Base-by-base conservation (phyloP, 164 flowering plant genomes). In the Macadamia tetraphylla region DNA sequence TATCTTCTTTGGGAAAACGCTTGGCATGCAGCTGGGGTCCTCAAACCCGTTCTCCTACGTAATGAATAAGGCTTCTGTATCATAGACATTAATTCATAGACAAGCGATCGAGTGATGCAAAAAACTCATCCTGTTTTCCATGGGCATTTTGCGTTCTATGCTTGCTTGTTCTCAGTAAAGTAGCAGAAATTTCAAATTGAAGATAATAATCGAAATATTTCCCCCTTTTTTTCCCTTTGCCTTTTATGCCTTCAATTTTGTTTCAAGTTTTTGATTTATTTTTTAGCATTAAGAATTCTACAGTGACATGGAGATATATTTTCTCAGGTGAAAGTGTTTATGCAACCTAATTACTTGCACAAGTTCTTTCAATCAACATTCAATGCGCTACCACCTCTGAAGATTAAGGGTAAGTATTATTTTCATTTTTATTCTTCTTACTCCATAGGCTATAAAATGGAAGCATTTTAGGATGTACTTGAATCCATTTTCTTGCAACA, bases 331-430 rank as follows among this genome's bases (percentile, higher is more conserved):
- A 92, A 86, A 73, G 98, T 94, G 55, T 94, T 94, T 70, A 74
- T 23, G 70, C 91, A 94, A 74, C 95, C 95, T 40, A 75, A 90
- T 71, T 94, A 94, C 81, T 71, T 92, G 83, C 71, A 90, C 6
- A 94, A 94, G 67, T 94, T 94, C 82, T 97, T 94, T 73, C 99
- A 94, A 71, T 71, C 98, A 60, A 84, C 99, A 40, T 89, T 94
- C 78, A 79, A 88, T 77, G 98, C 98, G 31, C 96, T 92, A 59
- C 64, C 91, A 48, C 79, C 82, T 63, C 88, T 85, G 9, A 85
- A 87, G 77, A 90, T 94, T 61, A 88, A 80, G 82, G 99, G 98
- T 90, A 70, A 18, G 68, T 29, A 8, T 32, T 10, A 43, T 12
- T 1, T 18, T 42, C 9, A 30, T 30, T 30, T 30, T 59, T 14